Base-by-base conservation (phyloP, 202 grass and related monocot species). In the Panicum hallii region DNA sequence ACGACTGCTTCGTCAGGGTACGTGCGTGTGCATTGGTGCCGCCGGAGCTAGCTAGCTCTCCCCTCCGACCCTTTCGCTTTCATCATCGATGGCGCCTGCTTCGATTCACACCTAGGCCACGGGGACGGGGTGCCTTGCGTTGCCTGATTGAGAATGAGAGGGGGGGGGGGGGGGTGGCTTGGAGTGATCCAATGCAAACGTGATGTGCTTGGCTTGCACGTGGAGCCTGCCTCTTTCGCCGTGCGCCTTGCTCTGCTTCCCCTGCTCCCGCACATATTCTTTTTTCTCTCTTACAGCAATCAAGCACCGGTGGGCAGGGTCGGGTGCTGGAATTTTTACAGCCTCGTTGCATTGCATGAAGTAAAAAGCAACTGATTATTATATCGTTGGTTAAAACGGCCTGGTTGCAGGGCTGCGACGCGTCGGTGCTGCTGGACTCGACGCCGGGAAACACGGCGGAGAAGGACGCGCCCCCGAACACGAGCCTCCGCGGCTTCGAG, bases 1-100 rank as follows among this genome's bases (percentile, higher is more conserved):
- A 96, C 75, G 93, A 96, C 85, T 96, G 93, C 79, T 96, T 96
- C 86, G 93, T 96, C 67, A 97, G 82, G 52, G 92, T 73, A 61
- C 17, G 3, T 38, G 36, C 36, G 36, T 38, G 32, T 32, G 47
- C 47, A 11, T 81, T 20, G 70, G 52, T 17, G 55, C 46, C 1
- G 1, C 44, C 44, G 32, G 4, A 17, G 20, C 38, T 23, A 16
- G 4, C 38, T 41, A 26, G 26, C 26, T 26, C 26, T 26, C 26
- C 26, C 26, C 26, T 26, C 26, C 26, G 26, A 26, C 26, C 26
- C 26, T 26, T 26, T 26, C 26, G 26, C 26, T 26, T 26, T 26
- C 28, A 43, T 42, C 28, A 40, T 88, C 46, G 0, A 72, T 28
- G 11, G 56, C 71, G 50, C 8, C 3, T 11, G 47, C 47, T 11